Conservation (phyloP, 2,329 filamentous ascomycete genomes). For the Fusarium sp. region DNA sequence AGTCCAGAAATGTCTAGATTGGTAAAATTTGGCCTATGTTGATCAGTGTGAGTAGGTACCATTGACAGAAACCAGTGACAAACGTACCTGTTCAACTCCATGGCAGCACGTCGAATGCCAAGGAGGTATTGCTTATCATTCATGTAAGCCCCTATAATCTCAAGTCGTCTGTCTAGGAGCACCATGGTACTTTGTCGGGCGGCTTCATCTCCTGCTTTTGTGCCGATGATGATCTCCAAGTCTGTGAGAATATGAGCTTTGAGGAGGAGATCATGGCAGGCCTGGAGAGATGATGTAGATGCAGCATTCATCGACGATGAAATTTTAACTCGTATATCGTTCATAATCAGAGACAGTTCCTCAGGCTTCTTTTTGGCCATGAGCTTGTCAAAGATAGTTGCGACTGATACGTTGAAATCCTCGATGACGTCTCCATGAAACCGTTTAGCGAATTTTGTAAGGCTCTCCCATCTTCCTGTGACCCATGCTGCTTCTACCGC, state of each 20-base stretch:
- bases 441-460: constrained; percentile 72
- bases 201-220: constrained; percentile 56
- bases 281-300: constrained; percentile 81
- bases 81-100: constrained; percentile 78
- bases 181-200: constrained; percentile 49
- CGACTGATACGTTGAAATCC: constrained; percentile 87
- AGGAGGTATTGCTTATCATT: constrained; percentile 95
- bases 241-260: constrained; percentile 90
- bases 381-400: constrained; percentile 67
- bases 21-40: constrained; percentile 66
- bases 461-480: constrained; percentile 80
- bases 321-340: constrained; percentile 74
- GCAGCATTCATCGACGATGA: constrained; percentile 80
- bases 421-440: constrained; percentile 60
- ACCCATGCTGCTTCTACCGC: constrained; percentile 94
- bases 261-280: constrained; percentile 85
- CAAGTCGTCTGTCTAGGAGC: constrained; percentile 78
- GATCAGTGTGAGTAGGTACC: constrained; percentile 5
- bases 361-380: constrained; percentile 62
- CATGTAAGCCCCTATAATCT: constrained; percentile 87
- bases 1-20: constrained; percentile 81
- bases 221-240: constrained; percentile 77
- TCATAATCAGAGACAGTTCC: constrained; percentile 68
- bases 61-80: not conserved
- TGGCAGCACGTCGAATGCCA: constrained; percentile 84